Conservation (phyloP, 306 rosid genomes). For the Gastrolobium bilobum region DNA sequence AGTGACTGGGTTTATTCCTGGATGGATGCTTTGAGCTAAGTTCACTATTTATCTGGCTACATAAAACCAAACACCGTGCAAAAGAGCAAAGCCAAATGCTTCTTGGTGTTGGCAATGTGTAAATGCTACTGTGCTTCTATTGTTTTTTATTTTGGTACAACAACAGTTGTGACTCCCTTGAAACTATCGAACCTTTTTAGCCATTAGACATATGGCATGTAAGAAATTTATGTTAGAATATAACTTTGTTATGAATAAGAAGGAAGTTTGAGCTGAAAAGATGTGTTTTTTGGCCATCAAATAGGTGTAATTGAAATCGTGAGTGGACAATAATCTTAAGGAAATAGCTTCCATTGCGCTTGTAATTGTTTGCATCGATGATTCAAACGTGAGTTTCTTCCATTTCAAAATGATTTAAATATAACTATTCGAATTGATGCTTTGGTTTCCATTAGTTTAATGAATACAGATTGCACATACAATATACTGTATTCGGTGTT, state of each 20-base stretch:
- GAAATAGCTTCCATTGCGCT: too few relatives aligned
- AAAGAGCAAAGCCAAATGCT: conserved; percentile 43
- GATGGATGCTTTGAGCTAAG: conserved; percentile 84
- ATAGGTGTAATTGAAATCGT: too few relatives aligned
- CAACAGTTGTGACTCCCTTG: conserved; percentile 52
- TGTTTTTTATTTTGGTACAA: conserved; percentile 48
- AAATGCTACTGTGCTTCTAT: conserved; percentile 46
- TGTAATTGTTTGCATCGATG: too few relatives aligned
- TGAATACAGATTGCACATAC: too few relatives aligned
- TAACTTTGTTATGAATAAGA: background rate
- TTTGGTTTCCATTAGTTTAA: too few relatives aligned
- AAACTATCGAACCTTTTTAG: conserved; percentile 49
- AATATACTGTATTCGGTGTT: too few relatives aligned
- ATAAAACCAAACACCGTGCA: conserved; percentile 19
- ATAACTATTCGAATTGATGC: too few relatives aligned
- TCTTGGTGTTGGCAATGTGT: conserved; percentile 48
- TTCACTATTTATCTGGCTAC: conserved; percentile 22
- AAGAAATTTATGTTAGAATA: conserved; percentile 45
- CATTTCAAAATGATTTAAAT: too few relatives aligned
- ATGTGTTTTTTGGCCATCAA: background rate
- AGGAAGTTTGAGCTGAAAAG: background rate
- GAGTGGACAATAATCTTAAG: too few relatives aligned
- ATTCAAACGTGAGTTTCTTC: too few relatives aligned
- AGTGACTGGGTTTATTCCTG: conserved; percentile 85
- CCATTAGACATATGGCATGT: conserved; percentile 51